Evolutionary conservation across 768 basidiomycete species (phyloP), one percentile per base, ranked within the genome.

Genomic region (Nidularia pulvinata): DNA sequence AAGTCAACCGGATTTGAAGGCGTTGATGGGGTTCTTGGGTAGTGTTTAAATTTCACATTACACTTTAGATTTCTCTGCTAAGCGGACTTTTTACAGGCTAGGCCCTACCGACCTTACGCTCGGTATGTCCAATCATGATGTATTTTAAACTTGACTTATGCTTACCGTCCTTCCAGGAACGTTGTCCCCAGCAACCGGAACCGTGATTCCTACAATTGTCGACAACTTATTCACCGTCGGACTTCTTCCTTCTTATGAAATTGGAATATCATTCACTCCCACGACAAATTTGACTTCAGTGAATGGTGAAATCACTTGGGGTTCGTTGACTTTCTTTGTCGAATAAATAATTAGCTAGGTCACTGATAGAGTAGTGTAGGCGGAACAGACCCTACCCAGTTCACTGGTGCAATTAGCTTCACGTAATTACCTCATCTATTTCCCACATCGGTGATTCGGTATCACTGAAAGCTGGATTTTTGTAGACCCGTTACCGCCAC

Each of bases 11-110:
- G 80, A 4, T 80, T 82, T 60, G 33, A 55, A 0, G 80, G 77
- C 39, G 73, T 82, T 22, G 87, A 88, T 58, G 86, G 86, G 7
- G 87, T 89, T 56, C 57, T 88, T 22, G 86, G 86, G 84, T 86
- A 65, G 34, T 25, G 73, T 58, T 42, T 11, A 11, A 42, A 16
- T 16, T 42, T 42, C 1, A 25, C 25, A 25, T 25, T 25, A 25
- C 25, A 25, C 25, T 4, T 25, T 25, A 4, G 25, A 25, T 25
- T 25, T 25, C 25, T 25, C 25, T 4, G 25, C 25, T 25, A 4
- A 25, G 25, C 25, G 25, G 2, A 25, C 4, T 25, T 25, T 25
- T 25, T 4, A 25, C 42, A 88, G 85, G 14, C 78, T 89, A 54
- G 88, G 87, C 19, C 88, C 88, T 19, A 67, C 69, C 9, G 75